These are phyloP conservation scores for Nannizziopsis arthrosporioides DNA, from an alignment of 2,329 filamentous ascomycete genomes.

Conservation along the genomic window DNA sequence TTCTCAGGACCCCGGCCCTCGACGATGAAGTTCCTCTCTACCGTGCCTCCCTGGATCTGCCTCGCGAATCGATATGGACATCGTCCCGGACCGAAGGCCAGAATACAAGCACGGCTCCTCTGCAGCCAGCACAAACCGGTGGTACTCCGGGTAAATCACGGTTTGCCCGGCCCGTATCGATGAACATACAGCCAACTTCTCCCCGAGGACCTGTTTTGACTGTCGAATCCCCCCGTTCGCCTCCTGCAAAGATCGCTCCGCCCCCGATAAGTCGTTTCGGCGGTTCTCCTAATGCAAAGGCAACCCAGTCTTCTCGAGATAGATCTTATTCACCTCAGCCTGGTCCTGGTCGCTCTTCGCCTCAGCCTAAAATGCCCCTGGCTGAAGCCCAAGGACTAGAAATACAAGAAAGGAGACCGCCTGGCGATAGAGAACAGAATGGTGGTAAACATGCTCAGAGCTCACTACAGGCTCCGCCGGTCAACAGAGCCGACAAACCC, in stretches of 20 bases:
- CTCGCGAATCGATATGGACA: conserved; percentile 31
- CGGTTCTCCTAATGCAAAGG: background rate
- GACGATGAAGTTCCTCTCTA: conserved; percentile 21
- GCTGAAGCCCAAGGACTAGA: conserved; percentile 36
- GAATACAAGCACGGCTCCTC: background rate
- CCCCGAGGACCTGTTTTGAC: conserved; percentile 33
- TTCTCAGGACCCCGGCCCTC: conserved; percentile 25
- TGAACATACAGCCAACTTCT: conserved; percentile 33
- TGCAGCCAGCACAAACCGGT: conserved; percentile 18
- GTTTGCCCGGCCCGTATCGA: conserved; percentile 43
- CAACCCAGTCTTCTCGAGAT: background rate
- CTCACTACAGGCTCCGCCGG: conserved; percentile 52
- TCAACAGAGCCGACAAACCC: conserved; percentile 72
- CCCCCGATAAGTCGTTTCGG: conserved; percentile 10
- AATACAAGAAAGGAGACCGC: conserved; percentile 29
- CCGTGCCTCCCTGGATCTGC: conserved; percentile 34
- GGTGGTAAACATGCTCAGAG: conserved; percentile 27
- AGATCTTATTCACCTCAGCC: conserved; percentile 1
- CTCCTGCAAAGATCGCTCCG: conserved; percentile 19
- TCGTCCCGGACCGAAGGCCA: background rate
- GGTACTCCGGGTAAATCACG: conserved; percentile 47
- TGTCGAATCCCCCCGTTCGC: conserved; percentile 35
- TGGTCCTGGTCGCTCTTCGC: conserved; percentile 12
- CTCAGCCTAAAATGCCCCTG: conserved; percentile 26
- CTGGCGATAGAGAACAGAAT: conserved; percentile 14